These are phyloP conservation scores for Magnaporthiopsis poae DNA, from an alignment of 2,329 filamentous ascomycete species.

Conservation along the genomic window DNA sequence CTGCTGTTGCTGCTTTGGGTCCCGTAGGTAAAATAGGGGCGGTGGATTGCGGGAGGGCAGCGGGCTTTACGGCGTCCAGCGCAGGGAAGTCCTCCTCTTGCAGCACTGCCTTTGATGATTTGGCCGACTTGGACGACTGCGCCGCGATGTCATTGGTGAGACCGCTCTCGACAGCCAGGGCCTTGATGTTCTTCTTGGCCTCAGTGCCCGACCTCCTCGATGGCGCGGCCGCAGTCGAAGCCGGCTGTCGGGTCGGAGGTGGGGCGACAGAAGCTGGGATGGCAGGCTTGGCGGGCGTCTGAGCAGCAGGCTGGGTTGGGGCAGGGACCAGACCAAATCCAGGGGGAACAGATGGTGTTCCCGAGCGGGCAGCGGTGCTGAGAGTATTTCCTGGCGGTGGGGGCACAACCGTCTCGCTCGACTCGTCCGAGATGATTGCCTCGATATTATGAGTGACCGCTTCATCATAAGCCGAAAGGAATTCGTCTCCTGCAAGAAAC, in stretches of 20 bases:
- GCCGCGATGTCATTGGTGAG: constrained; percentile 36
- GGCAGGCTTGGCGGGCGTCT: constrained; percentile 2
- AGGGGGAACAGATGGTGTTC: constrained; percentile 34
- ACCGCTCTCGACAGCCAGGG: constrained; percentile 34
- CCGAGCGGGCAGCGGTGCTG: constrained; percentile 16
- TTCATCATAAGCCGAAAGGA: constrained; percentile 50
- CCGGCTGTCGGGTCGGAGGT: constrained; percentile 6
- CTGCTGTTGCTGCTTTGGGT: constrained; percentile 18
- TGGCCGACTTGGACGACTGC: constrained; percentile 21
- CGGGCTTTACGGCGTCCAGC: constrained; percentile 36
- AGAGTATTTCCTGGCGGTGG: constrained; percentile 20
- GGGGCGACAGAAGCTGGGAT: constrained; percentile 7
- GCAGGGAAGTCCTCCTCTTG: constrained; percentile 57
- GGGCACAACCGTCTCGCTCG: constrained; percentile 16
- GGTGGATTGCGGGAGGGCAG: constrained; percentile 22
- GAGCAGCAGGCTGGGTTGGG: constrained; percentile 5
- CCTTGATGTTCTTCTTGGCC: constrained; percentile 35
- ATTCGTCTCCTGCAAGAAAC: constrained; percentile 45
- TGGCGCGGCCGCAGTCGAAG: background rate
- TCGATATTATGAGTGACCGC: constrained; percentile 52
- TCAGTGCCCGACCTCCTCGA: constrained; percentile 20
- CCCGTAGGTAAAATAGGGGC: constrained; percentile 23
- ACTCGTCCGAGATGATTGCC: constrained; percentile 56
- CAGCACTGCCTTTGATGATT: constrained; percentile 24
- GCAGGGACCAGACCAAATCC: constrained; percentile 26